Evolutionary conservation across 495 filamentous ascomycete genomes (phyloP).

Genomic region (Corynascus novoguineensis): DNA sequence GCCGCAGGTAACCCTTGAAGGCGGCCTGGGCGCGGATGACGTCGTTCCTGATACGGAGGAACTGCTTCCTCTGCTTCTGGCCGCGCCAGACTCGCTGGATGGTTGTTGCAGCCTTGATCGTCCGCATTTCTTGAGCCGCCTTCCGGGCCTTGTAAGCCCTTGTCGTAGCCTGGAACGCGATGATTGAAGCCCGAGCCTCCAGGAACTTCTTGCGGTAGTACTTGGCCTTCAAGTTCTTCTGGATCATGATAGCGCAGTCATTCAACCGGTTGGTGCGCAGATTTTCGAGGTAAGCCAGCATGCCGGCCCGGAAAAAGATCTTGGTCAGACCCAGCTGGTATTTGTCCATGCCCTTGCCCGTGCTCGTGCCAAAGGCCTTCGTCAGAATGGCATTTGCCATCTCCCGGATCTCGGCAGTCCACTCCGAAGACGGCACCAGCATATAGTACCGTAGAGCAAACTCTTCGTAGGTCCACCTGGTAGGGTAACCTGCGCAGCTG

Average conservation of each 20-base stretch:
- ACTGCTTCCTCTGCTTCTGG: slow-evolving; percentile 74
- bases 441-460: slow-evolving; percentile 98
- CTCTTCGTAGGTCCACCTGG: slow-evolving; percentile 98
- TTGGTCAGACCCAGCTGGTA: slow-evolving; percentile 96
- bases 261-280: slow-evolving; percentile 83
- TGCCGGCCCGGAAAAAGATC: slow-evolving; percentile 98
- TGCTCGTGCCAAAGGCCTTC: slow-evolving; percentile 75
- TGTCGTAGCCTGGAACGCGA: slow-evolving; percentile 67
- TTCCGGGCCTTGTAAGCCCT: slow-evolving; percentile 72
- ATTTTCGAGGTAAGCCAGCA: slow-evolving; percentile 97
- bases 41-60: slow-evolving; percentile 68
- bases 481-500: slow-evolving; percentile 95
- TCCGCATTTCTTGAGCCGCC: slow-evolving; percentile 72
- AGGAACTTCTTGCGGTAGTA: slow-evolving; percentile 92
- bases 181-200: slow-evolving; percentile 73
- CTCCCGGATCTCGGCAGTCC: slow-evolving; percentile 87
- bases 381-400: slow-evolving; percentile 90
- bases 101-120: slow-evolving; percentile 78
- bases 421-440: slow-evolving; percentile 83
- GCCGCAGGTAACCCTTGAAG: slow-evolving; percentile 83
- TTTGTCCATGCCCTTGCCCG: slow-evolving; percentile 78
- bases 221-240: slow-evolving; percentile 95
- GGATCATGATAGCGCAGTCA: slow-evolving; percentile 95
- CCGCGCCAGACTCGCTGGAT: slow-evolving; percentile 96
- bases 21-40: slow-evolving; percentile 80